phyloP scores from a whole-genome alignment of 306 rosid species.

The Oemleria cerasiformis region DNA sequence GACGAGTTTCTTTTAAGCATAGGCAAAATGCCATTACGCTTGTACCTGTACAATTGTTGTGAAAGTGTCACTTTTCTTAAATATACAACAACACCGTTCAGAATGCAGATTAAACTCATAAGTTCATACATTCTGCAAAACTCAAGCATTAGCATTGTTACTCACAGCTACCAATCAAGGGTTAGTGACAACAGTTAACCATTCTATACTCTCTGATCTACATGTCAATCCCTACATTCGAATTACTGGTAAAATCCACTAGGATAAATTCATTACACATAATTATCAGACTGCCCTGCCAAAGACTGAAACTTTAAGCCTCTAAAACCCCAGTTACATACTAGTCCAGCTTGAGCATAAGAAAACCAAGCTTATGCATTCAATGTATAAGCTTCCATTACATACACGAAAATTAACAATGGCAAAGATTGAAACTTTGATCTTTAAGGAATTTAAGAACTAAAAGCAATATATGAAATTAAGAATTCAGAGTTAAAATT shows the following conservation, averaged over 20 bases:
- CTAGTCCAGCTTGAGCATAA: neutral
- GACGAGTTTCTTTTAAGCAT: constrained; percentile 81
- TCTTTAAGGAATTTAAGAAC: no score
- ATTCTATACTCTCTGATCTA: neutral
- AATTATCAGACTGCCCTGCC: neutral
- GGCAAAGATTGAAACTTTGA: neutral
- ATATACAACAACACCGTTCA: constrained; percentile 10
- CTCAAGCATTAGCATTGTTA: constrained; percentile 8
- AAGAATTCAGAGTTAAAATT: neutral
- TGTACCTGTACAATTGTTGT: constrained; percentile 50
- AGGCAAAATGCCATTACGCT: constrained; percentile 82
- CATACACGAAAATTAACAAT: no score
- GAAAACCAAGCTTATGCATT: neutral
- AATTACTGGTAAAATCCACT: neutral
- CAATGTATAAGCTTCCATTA: neutral
- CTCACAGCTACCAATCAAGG: neutral
- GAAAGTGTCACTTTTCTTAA: constrained; percentile 34
- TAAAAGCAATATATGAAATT: neutral
- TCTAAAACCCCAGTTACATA: neutral
- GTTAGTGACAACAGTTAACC: neutral
- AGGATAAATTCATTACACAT: neutral
- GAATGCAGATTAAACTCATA: constrained; percentile 5
- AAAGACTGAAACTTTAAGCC: neutral
- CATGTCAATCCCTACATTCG: neutral
- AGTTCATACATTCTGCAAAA: constrained; percentile 5